Base-by-base conservation (phyloP, 2,329 filamentous ascomycete genomes). In the Diplodia mutila region DNA sequence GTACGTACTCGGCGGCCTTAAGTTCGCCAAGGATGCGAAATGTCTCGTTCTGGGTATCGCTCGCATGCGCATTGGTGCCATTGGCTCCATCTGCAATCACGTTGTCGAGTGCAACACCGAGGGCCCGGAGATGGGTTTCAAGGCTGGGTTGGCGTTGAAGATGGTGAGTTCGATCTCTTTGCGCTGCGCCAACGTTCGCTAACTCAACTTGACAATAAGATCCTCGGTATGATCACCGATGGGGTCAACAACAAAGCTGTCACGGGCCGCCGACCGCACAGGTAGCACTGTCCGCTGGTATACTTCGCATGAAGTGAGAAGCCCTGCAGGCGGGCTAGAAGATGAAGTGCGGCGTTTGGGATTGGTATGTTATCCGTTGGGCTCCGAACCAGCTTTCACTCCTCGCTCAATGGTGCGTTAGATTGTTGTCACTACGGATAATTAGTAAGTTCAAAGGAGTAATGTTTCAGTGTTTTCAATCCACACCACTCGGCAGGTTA, bases 61-160 rank as follows among this genome's bases (percentile, higher is more conserved):
- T 0, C 59, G 59, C 46, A 34, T 51, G 27, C 59, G 59, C 29
- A 51, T 63, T 8, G 59, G 59, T 14, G 59, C 59, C 59, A 63
- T 63, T 14, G 59, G 59, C 11, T 79, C 73, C 65, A 59, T 72
- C 14, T 78, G 78, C 69, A 64, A 71, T 39, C 57, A 76, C 52
- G 68, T 78, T 27, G 59, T 66, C 9, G 67, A 70, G 59, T 63
- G 59, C 18, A 51, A 63, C 29, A 63, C 59, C 46, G 59, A 63
- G n/a, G 59, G 59, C 27, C 59, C 59, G 12, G 59, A 63, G 59
- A 63, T 63, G 59, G 59, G 59, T 11, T 51, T 63, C 29, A 63
- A 63, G 25, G 59, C 59, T 2, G 59, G 59, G 18, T n/a, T 63
- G 42, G 59, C 59, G 25, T 23, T 51, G 27, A 63, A 63, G 21